Evolutionary conservation across 345 rosid species (phyloP).

Genomic region (Bretschneidera sinensis): DNA sequence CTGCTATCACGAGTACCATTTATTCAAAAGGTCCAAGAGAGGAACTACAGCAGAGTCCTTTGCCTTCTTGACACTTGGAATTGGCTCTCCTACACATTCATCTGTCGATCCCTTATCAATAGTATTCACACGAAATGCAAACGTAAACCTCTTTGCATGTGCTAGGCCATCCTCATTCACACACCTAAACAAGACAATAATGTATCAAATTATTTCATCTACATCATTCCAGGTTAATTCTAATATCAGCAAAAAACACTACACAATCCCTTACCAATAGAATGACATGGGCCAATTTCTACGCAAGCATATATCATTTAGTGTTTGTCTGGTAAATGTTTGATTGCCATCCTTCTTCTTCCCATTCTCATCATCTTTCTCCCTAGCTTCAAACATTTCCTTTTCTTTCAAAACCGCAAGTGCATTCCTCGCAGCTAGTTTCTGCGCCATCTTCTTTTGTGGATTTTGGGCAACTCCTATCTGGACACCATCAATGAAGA

Average conservation of each 20-base stretch:
- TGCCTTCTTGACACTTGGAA: conserved; percentile 98
- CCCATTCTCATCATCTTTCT: conserved; percentile 42
- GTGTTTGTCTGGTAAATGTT: conserved; percentile 82
- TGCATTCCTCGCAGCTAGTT: conserved; percentile 95
- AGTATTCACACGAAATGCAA: conserved; percentile 78
- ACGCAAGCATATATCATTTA: conserved; percentile 90
- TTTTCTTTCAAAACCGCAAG: conserved; percentile 79
- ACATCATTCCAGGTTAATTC: neutral
- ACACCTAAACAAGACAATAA: conserved; percentile 45
- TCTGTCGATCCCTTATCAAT: conserved; percentile 83
- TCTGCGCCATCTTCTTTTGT: conserved; percentile 99
- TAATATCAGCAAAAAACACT: too few relatives aligned
- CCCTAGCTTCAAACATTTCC: conserved; percentile 56
- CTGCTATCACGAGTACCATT: conserved; percentile 34
- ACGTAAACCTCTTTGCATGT: conserved; percentile 90
- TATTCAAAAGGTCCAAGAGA: conserved; percentile 65
- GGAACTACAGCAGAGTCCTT: conserved; percentile 94
- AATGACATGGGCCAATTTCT: conserved; percentile 96
- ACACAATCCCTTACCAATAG: conserved; percentile 51
- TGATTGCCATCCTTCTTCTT: conserved; percentile 75
- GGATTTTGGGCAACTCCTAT: conserved; percentile 92
- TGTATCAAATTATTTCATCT: neutral
- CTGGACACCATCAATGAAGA: conserved; percentile 84
- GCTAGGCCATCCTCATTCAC: conserved; percentile 95
- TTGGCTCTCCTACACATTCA: conserved; percentile 92